Base-by-base conservation (phyloP, 139 green algal species). In the Diplosphaera chodatii region DNA sequence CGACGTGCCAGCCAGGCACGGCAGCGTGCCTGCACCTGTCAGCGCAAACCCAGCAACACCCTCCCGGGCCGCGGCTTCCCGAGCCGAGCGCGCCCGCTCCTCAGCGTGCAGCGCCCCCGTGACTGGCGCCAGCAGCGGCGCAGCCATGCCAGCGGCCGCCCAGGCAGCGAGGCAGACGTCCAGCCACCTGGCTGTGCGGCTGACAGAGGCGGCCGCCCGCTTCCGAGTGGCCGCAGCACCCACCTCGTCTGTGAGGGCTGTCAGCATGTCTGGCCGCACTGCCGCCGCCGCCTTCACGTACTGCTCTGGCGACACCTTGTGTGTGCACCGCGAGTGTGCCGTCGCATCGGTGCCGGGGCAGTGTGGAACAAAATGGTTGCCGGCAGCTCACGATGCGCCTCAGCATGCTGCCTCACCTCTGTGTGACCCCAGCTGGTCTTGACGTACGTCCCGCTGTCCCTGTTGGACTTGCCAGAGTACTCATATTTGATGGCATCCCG, bases 171-270 rank as follows among this genome's bases (percentile, higher is more conserved):
- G 64, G 78, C 85, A 89, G 4, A 63, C 71, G 27, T 81, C 64
- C 32, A 91, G 72, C 87, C 87, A 93, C 71, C 40, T 55, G 1
- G 64, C 18, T 1, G 83, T 83, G n/a, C 83, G 76, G 21, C 66
- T 64, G 13, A 72, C 70, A 1, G 84, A 68, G 0, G 74, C 55
- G 32, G 55, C 33, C 1, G 71, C 64, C 1, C 84, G 72, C 37
- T 71, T 40, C 22, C 20, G 37, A 33, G 69, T 75, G 59, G 64
- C 55, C 68, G 74, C 56, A 15, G 23, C 63, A 3, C 72, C 64
- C 32, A 93, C 76, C 76, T 93, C 88, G 48, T 93, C 88, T 41
- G 69, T 78, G 32, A 93, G 69, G 0, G 80, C 72, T 25, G 89
- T 77, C 73, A 75, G 85, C 55, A 88, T 2, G 56, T 93, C 85